phyloP scores from a whole-genome alignment of 495 filamentous ascomycete species.

The Halenospora varia region DNA sequence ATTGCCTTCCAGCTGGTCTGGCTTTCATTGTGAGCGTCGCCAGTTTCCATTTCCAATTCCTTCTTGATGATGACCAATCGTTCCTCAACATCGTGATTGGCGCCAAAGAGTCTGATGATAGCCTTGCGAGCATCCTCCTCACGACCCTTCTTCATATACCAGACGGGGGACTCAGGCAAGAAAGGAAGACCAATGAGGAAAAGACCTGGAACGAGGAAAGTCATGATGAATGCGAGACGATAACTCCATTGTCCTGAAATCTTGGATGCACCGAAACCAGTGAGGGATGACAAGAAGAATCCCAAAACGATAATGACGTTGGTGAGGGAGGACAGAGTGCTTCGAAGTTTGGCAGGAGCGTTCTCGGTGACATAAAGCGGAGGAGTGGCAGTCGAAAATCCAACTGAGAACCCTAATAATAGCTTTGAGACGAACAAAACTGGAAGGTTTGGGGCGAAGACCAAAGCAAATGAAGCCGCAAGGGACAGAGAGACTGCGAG shows the following conservation, averaged over 20 bases:
- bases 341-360: neutral
- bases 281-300: neutral
- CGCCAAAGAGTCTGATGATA: neutral
- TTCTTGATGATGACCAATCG: neutral
- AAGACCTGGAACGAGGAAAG: neutral
- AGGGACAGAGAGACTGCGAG: slow-evolving; percentile 14
- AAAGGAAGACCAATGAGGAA: neutral
- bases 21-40: neutral
- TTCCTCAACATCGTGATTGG: neutral
- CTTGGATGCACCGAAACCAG: neutral
- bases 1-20: neutral
- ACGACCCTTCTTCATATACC: neutral
- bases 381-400: neutral
- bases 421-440: slow-evolving; percentile 5
- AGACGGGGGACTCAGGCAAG: neutral
- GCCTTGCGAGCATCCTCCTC: slow-evolving; percentile 3
- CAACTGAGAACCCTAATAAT: neutral
- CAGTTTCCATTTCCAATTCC: neutral
- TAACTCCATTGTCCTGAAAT: neutral
- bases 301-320: neutral
- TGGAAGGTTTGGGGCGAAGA: slow-evolving; percentile 1
- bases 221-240: neutral
- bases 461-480: neutral
- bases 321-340: neutral
- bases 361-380: neutral